Evolutionary conservation across 2,329 filamentous ascomycete species (phyloP), one percentile per base, ranked within the genome.

Genomic region (Sordariomycetes sp.): DNA sequence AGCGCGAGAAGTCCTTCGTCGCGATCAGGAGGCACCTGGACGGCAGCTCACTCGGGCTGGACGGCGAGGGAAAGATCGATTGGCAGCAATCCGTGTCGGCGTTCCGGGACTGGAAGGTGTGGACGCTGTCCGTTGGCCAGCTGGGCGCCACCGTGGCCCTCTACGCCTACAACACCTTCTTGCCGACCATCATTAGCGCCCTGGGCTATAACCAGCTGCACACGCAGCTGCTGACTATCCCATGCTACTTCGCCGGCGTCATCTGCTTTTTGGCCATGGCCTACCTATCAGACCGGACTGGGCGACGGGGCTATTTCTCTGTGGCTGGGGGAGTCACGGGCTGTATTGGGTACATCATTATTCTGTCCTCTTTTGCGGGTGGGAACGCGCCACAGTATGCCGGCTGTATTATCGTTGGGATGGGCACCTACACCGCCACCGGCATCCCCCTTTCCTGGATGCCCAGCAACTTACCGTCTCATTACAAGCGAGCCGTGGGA

Each of bases 51-150:
- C 86, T 79, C 81, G 20, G 79, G 78, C 64, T 83, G 86, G 12
- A 32, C 60, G 89, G 92, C 66, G 76, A 83, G 53, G 92, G 90
- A 70, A 79, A 84, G 61, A 85, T 84, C 76, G 37, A 40, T 11
- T 40, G 5, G 37, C 71, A 73, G 1, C 89, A 89, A 66, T 79
- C 92, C 62, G 89, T 81, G 79, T 77, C 81, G 3, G 82, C 82
- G 18, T 59, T 89, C 16, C 81, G 77, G 58, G 89, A 93, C 66
- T 92, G 87, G 84, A 93, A 93, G 73, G 93, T 86, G 48, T 77
- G 74, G 65, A 67, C 74, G 1, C 72, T 72, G 61, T 76, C 76
- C 74, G 66, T 64, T 32, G 75, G 77, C 57, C 77, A 76, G 65
- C 76, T 76, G 73, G 75, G 75, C 20, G 74, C 73, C 68, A 50